phyloP scores from a whole-genome alignment of 805 yeast species.

The Candida wancherniae region DNA sequence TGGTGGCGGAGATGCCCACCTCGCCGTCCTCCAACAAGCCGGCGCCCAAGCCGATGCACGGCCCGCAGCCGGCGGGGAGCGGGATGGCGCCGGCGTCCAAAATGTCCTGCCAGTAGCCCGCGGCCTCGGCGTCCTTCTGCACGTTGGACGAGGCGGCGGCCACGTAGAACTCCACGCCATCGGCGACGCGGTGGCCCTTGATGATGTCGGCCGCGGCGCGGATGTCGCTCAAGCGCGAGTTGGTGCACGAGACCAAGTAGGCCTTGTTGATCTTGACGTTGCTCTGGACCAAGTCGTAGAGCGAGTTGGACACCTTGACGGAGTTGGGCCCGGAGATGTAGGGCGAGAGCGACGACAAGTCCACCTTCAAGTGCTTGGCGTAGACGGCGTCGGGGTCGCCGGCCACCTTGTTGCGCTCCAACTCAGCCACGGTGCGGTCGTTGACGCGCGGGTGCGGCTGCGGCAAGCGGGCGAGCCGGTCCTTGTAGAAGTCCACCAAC shows the following conservation, averaged over 20 bases:
- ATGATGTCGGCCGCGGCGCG: conserved; percentile 91
- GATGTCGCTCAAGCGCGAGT: conserved; percentile 88
- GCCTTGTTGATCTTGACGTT: conserved; percentile 86
- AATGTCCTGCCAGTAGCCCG: conserved; percentile 89
- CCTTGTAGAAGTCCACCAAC: conserved; percentile 71
- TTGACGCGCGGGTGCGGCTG: conserved; percentile 84
- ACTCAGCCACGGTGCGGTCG: conserved; percentile 47
- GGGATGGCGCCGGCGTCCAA: conserved; percentile 92
- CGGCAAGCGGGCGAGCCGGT: conserved; percentile 53
- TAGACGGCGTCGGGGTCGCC: conserved; percentile 80
- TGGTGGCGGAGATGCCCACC: conserved; percentile 97
- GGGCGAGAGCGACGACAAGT: conserved; percentile 76
- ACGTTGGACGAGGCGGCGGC: conserved; percentile 97
- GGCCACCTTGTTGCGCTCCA: conserved; percentile 39
- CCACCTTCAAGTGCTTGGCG: conserved; percentile 83
- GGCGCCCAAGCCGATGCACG: conserved; percentile 95
- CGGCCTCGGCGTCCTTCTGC: conserved; percentile 84
- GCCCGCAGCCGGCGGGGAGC: conserved; percentile 98
- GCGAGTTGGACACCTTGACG: conserved; percentile 82
- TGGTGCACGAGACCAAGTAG: conserved; percentile 95
- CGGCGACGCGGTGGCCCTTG: conserved; percentile 75
- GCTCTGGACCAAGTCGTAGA: conserved; percentile 66
- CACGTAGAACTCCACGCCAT: conserved; percentile 89
- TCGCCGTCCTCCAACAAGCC: conserved; percentile 94
- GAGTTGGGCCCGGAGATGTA: conserved; percentile 96